These are phyloP conservation scores for Metschnikowia vanudenii DNA, from an alignment of 805 yeast genomes.

Conservation along the genomic window DNA sequence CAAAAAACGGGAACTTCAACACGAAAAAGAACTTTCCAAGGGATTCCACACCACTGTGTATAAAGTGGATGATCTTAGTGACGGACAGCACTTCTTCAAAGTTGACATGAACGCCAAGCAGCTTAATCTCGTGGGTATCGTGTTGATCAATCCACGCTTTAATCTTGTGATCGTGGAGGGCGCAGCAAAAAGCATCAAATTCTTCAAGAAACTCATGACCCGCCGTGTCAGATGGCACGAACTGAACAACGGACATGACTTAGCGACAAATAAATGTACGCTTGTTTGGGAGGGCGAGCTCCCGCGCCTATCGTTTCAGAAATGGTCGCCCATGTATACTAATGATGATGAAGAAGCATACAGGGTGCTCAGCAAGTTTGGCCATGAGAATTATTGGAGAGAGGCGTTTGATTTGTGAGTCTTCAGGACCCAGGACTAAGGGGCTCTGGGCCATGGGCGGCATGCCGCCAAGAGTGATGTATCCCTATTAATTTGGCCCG, in stretches of 20 bases:
- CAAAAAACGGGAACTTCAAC: conserved; percentile 47
- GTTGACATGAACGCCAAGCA: conserved; percentile 82
- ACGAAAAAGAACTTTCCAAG: conserved; percentile 46
- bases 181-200: conserved; percentile 56
- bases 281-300: conserved; percentile 74
- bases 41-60: conserved; percentile 63
- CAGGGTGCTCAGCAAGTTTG: conserved; percentile 48
- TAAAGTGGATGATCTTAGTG: conserved; percentile 49
- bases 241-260: conserved; percentile 27
- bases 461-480: too few species aligned
- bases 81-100: conserved; percentile 69
- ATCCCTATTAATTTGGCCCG: too few species aligned
- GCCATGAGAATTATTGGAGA: conserved; percentile 60
- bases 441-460: too few species aligned
- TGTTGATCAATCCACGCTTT: conserved; percentile 45
- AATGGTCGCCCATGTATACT: conserved; percentile 67
- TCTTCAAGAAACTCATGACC: conserved; percentile 59
- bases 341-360: conserved; percentile 50
- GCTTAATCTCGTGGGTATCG: conserved; percentile 60
- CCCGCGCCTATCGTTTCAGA: conserved; percentile 50
- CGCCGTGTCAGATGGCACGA: conserved; percentile 71
- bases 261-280: conserved; percentile 44
- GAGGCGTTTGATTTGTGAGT: conserved; percentile 15
- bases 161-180: conserved; percentile 76
- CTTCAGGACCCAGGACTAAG: too few species aligned